phyloP scores from a whole-genome alignment of 202 grass and related monocot genomes.

The Tripidium arundinaceum region DNA sequence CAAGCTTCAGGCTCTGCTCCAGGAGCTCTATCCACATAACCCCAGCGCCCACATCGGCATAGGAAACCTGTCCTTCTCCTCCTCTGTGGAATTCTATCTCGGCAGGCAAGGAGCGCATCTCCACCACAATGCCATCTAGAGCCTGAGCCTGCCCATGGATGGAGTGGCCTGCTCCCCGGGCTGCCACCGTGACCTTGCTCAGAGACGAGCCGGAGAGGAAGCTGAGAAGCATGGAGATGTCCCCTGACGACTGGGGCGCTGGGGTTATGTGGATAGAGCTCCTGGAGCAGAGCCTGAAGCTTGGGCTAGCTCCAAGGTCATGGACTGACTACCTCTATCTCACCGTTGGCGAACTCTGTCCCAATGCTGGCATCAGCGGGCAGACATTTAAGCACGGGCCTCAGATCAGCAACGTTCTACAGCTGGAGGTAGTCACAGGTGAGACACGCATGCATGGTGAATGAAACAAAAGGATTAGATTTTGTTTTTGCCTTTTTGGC shows the following conservation, averaged over 20 bases:
- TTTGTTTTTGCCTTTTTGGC: slow-evolving; percentile 31
- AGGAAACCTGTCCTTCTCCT: slow-evolving; percentile 47
- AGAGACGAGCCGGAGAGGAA: slow-evolving; percentile 79
- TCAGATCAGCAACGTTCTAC: slow-evolving; percentile 96
- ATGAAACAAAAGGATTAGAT: slow-evolving; percentile 33
- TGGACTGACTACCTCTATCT: slow-evolving; percentile 96
- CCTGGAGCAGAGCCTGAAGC: slow-evolving; percentile 81
- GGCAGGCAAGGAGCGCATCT: slow-evolving; percentile 73
- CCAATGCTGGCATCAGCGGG: slow-evolving; percentile 95
- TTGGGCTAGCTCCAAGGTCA: slow-evolving; percentile 74
- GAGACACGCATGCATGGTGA: slow-evolving; percentile 18
- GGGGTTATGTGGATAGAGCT: slow-evolving; percentile 93
- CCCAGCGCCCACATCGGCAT: slow-evolving; percentile 73
- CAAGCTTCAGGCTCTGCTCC: slow-evolving; percentile 82
- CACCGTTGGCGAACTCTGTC: slow-evolving; percentile 89
- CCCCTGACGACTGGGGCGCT: slow-evolving; percentile 61
- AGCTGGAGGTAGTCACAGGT: slow-evolving; percentile 92
- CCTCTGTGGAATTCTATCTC: slow-evolving; percentile 47
- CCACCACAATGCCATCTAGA: slow-evolving; percentile 93
- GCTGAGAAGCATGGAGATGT: slow-evolving; percentile 78
- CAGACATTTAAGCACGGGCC: slow-evolving; percentile 97
- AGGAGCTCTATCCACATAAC: slow-evolving; percentile 91
- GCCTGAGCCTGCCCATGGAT: slow-evolving; percentile 91
- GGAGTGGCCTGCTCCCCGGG: slow-evolving; percentile 89
- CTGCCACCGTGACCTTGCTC: slow-evolving; percentile 74